Base-by-base conservation (phyloP, 805 yeast species). In the Saturnispora ahearnii region DNA sequence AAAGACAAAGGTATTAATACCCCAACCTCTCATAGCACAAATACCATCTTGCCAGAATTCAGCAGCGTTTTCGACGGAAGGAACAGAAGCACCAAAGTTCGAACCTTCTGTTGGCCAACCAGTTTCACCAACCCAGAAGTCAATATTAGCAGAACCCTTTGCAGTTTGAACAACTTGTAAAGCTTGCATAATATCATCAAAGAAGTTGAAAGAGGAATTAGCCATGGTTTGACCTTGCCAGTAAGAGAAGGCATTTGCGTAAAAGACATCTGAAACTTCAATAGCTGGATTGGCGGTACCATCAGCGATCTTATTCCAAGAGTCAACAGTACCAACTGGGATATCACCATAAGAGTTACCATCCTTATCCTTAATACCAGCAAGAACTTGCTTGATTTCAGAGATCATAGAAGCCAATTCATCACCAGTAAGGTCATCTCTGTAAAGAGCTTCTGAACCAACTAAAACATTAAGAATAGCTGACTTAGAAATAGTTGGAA, bases 101-200 rank as follows among this genome's bases (percentile, higher is more conserved):
- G 87, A 79, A 68, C 97, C 97, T 5, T 76, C 81, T 32, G 96
- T 78, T 66, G 96, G 95, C 96, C 96, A 89, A 60, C 97, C 96
- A 57, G 97, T 89, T 75, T 90, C 96, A 69, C 97, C 96, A 62
- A 89, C 93, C 89, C 91, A 90, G 76, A 90, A 88, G 51, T 81
- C 76, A 61, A 91, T 77, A 69, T 88, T 90, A 52, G 91, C 82
- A 53, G 84, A 71, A 55, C 96, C 96, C 76, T 91, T 90, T 60
- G 78, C 69, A 59, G 87, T 73, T 77, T 91, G 96, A 62, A 91
- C 80, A 54, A 76, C 73, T 74, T 88, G 95, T 67, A 91, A 73
- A 57, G 97, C 96, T 77, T 91, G 97, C 96, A 90, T 89, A 68
- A 91, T 87, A 68, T 91, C 97, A 67, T 90, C 97, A 58, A 88